Conservation (phyloP, 1,284 basidiomycete genomes). For the Microbotryomycetes sp. region DNA sequence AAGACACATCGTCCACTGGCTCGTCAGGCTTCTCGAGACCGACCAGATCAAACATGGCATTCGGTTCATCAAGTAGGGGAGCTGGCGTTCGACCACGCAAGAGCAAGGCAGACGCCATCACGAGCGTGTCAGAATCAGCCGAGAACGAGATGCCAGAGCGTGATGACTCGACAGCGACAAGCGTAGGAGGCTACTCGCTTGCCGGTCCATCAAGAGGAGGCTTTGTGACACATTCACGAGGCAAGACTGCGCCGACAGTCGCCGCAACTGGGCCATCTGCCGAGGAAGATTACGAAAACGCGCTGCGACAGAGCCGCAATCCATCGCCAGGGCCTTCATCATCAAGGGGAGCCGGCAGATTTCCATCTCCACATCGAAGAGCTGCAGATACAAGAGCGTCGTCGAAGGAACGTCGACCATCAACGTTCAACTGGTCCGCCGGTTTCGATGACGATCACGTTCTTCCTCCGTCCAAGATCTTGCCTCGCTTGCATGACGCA, state of each 20-base stretch:
- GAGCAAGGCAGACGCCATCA: conserved; percentile 10
- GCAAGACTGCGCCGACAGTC: conserved; percentile 26
- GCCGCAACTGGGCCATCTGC: conserved; percentile 17
- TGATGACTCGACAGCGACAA: neutral
- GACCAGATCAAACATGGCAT: neutral
- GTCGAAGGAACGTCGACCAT: neutral
- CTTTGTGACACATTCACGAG: conserved; percentile 26
- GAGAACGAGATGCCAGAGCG: neutral
- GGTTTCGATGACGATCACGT: conserved; percentile 10
- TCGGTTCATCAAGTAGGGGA: conserved; percentile 18
- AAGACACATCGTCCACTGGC: neutral
- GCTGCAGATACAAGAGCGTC: neutral
- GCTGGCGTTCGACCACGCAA: conserved; percentile 25
- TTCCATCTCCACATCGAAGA: neutral
- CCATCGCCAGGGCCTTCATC: conserved; percentile 10
- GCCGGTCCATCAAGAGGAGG: conserved; percentile 29
- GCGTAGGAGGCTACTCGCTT: neutral
- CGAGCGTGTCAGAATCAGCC: neutral
- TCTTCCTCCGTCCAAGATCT: conserved; percentile 26
- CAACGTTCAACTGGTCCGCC: neutral
- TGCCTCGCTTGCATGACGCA: conserved; percentile 19
- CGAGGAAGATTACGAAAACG: neutral
- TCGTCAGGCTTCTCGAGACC: neutral
- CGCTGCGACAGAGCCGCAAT: neutral
- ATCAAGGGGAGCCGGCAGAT: conserved; percentile 5